Conservation (phyloP, 805 yeast genomes). For the Saccharomyces kudriavzevii region DNA sequence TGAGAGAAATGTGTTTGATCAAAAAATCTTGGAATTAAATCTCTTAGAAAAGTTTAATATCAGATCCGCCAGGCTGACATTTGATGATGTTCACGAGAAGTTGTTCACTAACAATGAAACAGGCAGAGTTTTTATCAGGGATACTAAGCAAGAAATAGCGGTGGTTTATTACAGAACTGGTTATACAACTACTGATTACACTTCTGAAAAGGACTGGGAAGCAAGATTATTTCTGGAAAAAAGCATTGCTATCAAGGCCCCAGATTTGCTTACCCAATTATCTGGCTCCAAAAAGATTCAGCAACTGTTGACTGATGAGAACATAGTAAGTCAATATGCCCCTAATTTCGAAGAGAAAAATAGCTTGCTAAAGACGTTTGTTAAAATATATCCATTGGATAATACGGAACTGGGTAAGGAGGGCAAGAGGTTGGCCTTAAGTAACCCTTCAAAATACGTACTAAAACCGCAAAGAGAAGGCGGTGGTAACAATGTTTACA, state of each 20-base stretch:
- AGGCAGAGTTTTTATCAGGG: constrained; percentile 42
- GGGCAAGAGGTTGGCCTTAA: constrained; percentile 63
- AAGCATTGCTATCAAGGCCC: constrained; percentile 81
- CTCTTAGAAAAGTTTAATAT: constrained; percentile 50
- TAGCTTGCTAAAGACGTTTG: constrained; percentile 50
- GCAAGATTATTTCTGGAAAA: constrained; percentile 66
- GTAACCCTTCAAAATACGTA: constrained; percentile 63
- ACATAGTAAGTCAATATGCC: constrained; percentile 39
- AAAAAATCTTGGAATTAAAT: constrained; percentile 70
- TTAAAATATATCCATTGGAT: constrained; percentile 81
- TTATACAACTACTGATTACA: constrained; percentile 77
- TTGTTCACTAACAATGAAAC: constrained; percentile 35
- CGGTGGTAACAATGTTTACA: constrained; percentile 93
- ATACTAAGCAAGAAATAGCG: constrained; percentile 63
- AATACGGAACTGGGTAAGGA: constrained; percentile 48
- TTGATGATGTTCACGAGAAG: constrained; percentile 45
- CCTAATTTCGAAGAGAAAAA: constrained; percentile 30
- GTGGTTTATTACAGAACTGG: constrained; percentile 89
- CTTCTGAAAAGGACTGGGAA: constrained; percentile 61
- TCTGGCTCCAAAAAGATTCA: constrained; percentile 93
- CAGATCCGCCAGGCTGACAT: constrained; percentile 56
- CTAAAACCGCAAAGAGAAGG: constrained; percentile 98
- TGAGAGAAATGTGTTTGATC: constrained; percentile 89
- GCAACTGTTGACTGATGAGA: constrained; percentile 64
- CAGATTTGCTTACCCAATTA: constrained; percentile 79